A percentile compares a stretch with the other conserved stretches of the same genome.
Evolutionary conservation across 2,329 filamentous ascomycete species (phyloP).

Genomic region (Aspergillus tanneri): DNA sequence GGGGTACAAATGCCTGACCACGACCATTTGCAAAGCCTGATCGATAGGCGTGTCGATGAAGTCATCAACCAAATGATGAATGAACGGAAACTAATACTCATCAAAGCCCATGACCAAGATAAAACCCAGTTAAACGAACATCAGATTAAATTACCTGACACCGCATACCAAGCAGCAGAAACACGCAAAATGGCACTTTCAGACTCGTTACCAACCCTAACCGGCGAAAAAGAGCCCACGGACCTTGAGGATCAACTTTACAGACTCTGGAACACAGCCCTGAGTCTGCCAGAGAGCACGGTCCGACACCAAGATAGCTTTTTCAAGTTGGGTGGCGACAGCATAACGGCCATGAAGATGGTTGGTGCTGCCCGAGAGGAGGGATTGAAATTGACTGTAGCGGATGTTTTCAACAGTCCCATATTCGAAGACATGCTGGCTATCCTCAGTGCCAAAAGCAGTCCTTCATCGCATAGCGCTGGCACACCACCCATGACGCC

Average conservation of each 20-base stretch:
- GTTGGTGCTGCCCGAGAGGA: slow-evolving; percentile 42
- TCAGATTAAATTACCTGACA: slow-evolving; percentile 8
- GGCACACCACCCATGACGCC: slow-evolving; percentile 13
- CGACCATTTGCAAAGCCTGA: slow-evolving; percentile 29
- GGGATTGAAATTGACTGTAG: slow-evolving; percentile 43
- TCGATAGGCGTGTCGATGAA: slow-evolving; percentile 37
- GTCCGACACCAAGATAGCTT: slow-evolving; percentile 43
- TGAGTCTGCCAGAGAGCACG: slow-evolving; percentile 33
- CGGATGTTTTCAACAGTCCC: slow-evolving; percentile 46
- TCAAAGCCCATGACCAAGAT: slow-evolving; percentile 15
- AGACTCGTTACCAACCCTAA: slow-evolving; percentile 32
- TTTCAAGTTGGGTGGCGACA: slow-evolving; percentile 44
- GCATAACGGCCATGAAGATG: slow-evolving; percentile 44
- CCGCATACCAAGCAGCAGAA: slow-evolving; percentile 6
- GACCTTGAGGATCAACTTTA: slow-evolving; percentile 38
- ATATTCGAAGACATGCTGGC: slow-evolving; percentile 42
- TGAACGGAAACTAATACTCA: slow-evolving; percentile 27
- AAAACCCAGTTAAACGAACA: not conserved
- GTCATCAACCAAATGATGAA: slow-evolving; percentile 36
- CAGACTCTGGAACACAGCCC: slow-evolving; percentile 40
- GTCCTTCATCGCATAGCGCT: slow-evolving; percentile 16
- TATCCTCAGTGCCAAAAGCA: slow-evolving; percentile 26
- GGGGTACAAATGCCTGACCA: slow-evolving; percentile 18
- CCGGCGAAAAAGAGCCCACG: slow-evolving; percentile 27
- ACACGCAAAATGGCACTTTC: slow-evolving; percentile 10